phyloP scores from a whole-genome alignment of 164 flowering plant species.

The Berberis vulgaris region DNA sequence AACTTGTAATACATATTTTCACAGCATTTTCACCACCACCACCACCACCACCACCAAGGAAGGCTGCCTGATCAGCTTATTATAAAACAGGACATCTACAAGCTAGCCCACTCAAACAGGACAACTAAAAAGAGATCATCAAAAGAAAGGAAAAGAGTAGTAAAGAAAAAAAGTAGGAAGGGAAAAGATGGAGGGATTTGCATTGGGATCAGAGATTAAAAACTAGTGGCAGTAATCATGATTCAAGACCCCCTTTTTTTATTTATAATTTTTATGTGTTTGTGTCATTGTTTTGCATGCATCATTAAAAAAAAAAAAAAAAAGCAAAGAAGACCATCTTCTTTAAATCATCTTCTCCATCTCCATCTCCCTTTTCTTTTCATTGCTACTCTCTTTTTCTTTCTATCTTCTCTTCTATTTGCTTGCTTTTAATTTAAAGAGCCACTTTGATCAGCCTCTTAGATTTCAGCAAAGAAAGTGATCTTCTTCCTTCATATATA shows the following conservation, averaged over 20 bases:
- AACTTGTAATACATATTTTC: too few relatives aligned
- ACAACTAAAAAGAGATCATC: not conserved
- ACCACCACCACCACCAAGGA: too few relatives aligned
- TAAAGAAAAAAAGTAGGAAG: not conserved
- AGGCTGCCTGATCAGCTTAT: too few relatives aligned
- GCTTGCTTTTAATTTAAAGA: not conserved
- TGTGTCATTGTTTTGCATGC: slow-evolving; percentile 24
- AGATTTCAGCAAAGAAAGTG: slow-evolving; percentile 3
- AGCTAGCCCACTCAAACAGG: too few relatives aligned
- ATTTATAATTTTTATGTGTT: not conserved
- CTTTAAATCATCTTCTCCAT: not conserved
- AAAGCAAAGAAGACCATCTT: not conserved
- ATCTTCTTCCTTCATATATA: not conserved
- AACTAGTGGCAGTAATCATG: slow-evolving; percentile 25
- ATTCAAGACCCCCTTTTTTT: not conserved
- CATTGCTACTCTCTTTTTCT: too few relatives aligned
- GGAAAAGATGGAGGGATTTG: not conserved
- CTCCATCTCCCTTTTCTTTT: not conserved
- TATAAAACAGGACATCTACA: too few relatives aligned
- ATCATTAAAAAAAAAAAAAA: not conserved
- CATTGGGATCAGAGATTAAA: slow-evolving; percentile 22
- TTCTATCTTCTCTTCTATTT: not conserved
- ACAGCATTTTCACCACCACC: too few relatives aligned
- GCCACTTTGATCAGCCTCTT: not conserved
- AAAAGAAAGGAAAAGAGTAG: not conserved